These are phyloP conservation scores for Metschnikowia anglica DNA, from an alignment of 805 yeast genomes.

Conservation along the genomic window DNA sequence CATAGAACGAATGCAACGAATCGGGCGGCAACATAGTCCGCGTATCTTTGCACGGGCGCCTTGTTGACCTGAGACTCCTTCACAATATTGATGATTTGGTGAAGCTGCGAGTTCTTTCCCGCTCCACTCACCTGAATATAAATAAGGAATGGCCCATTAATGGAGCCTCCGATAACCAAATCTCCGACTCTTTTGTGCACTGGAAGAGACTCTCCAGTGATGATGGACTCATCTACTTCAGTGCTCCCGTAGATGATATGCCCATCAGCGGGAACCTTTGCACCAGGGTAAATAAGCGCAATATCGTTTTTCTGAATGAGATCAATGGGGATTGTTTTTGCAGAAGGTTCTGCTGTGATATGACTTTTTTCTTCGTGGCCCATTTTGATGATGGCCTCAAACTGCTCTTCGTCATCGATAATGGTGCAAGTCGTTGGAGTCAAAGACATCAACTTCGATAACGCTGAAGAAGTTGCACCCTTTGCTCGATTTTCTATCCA, in stretches of 20 bases:
- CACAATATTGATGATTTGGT: constrained; percentile 83
- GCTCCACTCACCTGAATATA: constrained; percentile 66
- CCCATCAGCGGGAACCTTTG: constrained; percentile 92
- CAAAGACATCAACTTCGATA: constrained; percentile 74
- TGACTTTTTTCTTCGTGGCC: constrained; percentile 9
- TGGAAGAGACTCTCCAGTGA: constrained; percentile 90
- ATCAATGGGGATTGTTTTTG: constrained; percentile 64
- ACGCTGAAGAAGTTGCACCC: constrained; percentile 88
- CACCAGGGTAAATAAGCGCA: constrained; percentile 79
- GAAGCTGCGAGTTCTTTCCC: constrained; percentile 82
- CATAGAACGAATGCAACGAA: constrained; percentile 77
- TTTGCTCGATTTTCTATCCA: constrained; percentile 89
- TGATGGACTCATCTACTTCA: constrained; percentile 82
- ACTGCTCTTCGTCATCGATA: constrained; percentile 41
- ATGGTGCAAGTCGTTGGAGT: constrained; percentile 77
- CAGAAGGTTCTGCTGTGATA: constrained; percentile 30
- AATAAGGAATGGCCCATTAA: constrained; percentile 74
- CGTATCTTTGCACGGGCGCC: constrained; percentile 88
- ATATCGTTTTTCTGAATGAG: constrained; percentile 75
- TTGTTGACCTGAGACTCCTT: constrained; percentile 84
- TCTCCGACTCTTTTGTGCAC: constrained; percentile 63
- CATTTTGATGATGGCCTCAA: constrained; percentile 17
- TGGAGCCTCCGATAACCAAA: constrained; percentile 81
- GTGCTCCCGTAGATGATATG: constrained; percentile 71
- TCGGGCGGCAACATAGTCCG: constrained; percentile 79